Percentiles rank a stretch among this genome's conserved stretches.
Conservation (phyloP, 495 filamentous ascomycete genomes). For the Wilcoxina mikolae region DNA sequence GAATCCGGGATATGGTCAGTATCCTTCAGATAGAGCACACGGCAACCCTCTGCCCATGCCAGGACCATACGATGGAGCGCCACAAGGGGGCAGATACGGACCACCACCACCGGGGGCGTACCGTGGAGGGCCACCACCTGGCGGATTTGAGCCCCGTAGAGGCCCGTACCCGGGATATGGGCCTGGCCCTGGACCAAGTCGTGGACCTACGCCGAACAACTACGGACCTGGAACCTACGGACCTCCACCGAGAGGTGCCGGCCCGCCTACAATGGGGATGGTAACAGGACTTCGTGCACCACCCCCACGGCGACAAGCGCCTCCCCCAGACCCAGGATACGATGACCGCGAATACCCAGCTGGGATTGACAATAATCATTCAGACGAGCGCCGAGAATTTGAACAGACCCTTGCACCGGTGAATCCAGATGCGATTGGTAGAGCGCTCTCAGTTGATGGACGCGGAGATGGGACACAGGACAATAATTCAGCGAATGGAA, state of each 20-base stretch:
- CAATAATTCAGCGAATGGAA: not conserved
- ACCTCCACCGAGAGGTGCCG: conserved; percentile 13
- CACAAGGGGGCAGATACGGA: not conserved
- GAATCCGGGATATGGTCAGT: conserved; percentile 4
- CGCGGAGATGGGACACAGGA: conserved; percentile 7
- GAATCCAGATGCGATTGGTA: conserved; percentile 8
- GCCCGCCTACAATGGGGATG: conserved; percentile 15
- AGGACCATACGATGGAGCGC: not conserved
- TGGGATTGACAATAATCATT: not conserved
- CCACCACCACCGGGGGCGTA: conserved; percentile 10
- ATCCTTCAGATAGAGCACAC: conserved; percentile 4
- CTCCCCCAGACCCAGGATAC: not conserved
- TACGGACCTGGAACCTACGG: conserved; percentile 9
- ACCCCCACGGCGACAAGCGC: not conserved
- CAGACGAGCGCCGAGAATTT: conserved; percentile 22
- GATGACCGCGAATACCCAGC: not conserved
- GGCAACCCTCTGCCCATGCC: not conserved
- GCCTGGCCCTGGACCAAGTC: conserved; percentile 9
- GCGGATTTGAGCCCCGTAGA: conserved; percentile 13
- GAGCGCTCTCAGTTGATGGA: conserved; percentile 8
- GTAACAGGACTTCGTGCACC: conserved; percentile 7
- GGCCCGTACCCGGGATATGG: not conserved
- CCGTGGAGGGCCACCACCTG: conserved; percentile 5
- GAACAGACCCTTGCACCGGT: conserved; percentile 15
- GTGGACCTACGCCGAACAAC: conserved; percentile 11